These are phyloP conservation scores for Lolium rigidum DNA, from an alignment of 176 grass and related monocot species.

Conservation along the genomic window DNA sequence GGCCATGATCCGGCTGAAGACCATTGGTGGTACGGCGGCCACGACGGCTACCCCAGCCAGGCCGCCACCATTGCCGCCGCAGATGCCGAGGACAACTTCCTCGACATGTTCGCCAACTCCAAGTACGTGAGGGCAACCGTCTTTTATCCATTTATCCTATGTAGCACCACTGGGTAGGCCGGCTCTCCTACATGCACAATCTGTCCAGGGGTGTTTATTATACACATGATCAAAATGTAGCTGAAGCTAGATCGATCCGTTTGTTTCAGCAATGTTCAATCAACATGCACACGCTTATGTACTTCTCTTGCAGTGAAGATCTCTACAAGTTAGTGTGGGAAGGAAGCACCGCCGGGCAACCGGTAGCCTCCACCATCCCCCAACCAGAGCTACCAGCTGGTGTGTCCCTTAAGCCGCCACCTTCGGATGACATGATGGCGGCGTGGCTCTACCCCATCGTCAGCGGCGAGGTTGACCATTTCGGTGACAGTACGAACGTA, in stretches of 20 bases:
- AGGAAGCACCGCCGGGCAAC: not conserved
- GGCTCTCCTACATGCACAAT: no score
- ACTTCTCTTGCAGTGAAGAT: not conserved
- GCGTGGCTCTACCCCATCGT: conserved; percentile 13
- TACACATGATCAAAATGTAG: no score
- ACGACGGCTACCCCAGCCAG: not conserved
- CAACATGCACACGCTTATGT: not conserved
- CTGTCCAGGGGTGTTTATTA: no score
- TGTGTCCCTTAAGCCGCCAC: not conserved
- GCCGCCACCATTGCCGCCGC: not conserved
- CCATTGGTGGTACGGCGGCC: not conserved
- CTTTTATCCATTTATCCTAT: no score
- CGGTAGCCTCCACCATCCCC: not conserved
- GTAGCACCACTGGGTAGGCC: no score
- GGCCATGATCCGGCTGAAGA: not conserved
- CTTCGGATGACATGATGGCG: not conserved
- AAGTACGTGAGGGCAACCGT: not conserved
- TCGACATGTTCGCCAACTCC: not conserved
- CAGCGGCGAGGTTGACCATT: not conserved
- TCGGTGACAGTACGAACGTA: not conserved
- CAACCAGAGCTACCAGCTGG: not conserved
- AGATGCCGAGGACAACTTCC: not conserved
- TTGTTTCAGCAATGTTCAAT: not conserved
- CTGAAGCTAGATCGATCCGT: no score
- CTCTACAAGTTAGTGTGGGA: not conserved